Percentiles rank a stretch among this genome's conserved stretches.
phyloP scores from a whole-genome alignment of 192 early-diverging fungal genomes.

The Linnemannia zychae region DNA sequence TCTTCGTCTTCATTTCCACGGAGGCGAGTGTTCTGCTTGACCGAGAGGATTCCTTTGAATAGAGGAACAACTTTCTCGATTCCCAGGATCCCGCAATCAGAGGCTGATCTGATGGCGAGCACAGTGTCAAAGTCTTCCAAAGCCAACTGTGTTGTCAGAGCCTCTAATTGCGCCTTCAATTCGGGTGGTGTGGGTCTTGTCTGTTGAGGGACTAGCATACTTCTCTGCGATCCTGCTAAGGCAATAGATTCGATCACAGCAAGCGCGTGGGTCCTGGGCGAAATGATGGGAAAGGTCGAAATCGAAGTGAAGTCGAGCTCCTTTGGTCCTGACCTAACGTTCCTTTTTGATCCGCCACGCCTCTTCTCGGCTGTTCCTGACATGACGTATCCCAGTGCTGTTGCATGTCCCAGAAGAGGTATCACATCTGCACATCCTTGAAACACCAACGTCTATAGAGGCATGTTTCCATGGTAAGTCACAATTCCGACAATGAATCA shows the following conservation, averaged over 20 bases:
- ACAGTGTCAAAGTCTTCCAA: conserved; percentile 49
- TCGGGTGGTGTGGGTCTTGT: not conserved
- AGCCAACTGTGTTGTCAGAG: not conserved
- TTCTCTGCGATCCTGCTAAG: conserved; percentile 2
- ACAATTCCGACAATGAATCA: not conserved
- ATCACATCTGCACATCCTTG: conserved; percentile 62
- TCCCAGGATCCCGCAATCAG: conserved; percentile 58
- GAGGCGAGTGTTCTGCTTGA: conserved; percentile 32
- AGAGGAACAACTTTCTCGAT: conserved; percentile 61
- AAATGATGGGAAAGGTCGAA: conserved; percentile 60
- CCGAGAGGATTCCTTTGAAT: conserved; percentile 65
- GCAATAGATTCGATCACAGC: conserved; percentile 54
- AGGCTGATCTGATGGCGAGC: conserved; percentile 54
- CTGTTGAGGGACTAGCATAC: conserved; percentile 20
- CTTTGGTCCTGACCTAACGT: not conserved
- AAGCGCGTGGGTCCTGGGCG: conserved; percentile 63
- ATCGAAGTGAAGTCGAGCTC: conserved; percentile 24
- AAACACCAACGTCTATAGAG: conserved; percentile 61
- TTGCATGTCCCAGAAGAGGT: conserved; percentile 59
- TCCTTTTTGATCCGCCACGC: conserved; percentile 6
- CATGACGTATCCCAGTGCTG: conserved; percentile 58
- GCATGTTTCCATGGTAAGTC: not conserved
- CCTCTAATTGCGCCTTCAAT: conserved; percentile 25
- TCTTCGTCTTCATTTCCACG: conserved; percentile 20
- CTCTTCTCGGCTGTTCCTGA: conserved; percentile 33